phyloP scores from a whole-genome alignment of 2,329 filamentous ascomycete genomes.

The Pestalotiopsis sp. region DNA sequence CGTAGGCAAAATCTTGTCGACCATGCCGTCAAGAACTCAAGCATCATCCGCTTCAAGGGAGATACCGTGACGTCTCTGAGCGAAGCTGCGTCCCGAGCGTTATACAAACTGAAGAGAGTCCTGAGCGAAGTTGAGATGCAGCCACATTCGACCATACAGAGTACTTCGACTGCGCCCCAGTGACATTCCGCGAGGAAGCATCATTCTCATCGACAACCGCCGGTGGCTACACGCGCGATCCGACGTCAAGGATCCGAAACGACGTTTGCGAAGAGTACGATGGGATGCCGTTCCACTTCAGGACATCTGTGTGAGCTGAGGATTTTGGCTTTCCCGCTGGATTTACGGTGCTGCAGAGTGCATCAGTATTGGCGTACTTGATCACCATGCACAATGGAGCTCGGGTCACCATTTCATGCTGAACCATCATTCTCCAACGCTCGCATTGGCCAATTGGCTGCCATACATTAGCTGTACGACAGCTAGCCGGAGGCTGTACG shows the following conservation, averaged over 20 bases:
- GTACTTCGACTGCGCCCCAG: conserved; percentile 25
- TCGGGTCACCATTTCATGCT: too few species aligned
- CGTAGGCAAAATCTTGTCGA: conserved; percentile 5
- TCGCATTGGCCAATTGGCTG: too few species aligned
- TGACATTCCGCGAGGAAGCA: conserved; percentile 26
- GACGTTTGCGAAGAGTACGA: conserved; percentile 35
- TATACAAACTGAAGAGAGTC: conserved; percentile 23
- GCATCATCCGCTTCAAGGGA: conserved; percentile 29
- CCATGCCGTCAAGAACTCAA: not conserved
- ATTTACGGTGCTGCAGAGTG: too few species aligned
- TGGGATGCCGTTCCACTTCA: conserved; percentile 33
- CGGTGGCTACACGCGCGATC: conserved; percentile 35
- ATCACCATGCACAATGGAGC: too few species aligned
- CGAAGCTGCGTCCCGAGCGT: conserved; percentile 19
- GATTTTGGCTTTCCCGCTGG: too few species aligned
- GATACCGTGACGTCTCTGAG: conserved; percentile 32
- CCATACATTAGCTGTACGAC: too few species aligned
- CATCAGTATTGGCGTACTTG: too few species aligned
- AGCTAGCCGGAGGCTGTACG: too few species aligned
- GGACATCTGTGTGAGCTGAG: too few species aligned
- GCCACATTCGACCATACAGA: conserved; percentile 14
- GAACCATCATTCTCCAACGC: too few species aligned
- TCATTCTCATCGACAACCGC: conserved; percentile 35
- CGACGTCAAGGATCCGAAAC: conserved; percentile 30
- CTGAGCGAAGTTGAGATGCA: conserved; percentile 12